phyloP scores from a whole-genome alignment of 2,329 filamentous ascomycete genomes.

The Ceratocystis cubensis region DNA sequence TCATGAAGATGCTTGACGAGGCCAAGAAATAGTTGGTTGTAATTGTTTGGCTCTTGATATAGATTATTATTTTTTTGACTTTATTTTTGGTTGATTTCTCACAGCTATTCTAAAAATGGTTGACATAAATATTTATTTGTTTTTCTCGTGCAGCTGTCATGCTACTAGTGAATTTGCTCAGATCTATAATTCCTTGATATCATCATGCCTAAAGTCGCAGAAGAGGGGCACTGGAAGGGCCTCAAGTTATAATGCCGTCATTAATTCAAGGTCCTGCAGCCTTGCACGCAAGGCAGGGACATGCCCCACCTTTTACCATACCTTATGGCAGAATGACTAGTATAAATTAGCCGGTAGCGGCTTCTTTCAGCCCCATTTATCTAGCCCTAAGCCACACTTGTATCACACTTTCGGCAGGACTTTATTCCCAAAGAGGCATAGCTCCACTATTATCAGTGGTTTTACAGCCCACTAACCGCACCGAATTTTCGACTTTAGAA shows the following conservation, averaged over 20 bases:
- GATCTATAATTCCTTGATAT: background rate
- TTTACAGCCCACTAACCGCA: slow-evolving; percentile 15
- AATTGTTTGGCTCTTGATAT: background rate
- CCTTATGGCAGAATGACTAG: no score
- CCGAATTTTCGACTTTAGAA: slow-evolving; percentile 12
- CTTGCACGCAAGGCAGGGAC: background rate
- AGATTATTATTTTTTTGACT: background rate
- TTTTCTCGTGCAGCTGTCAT: background rate
- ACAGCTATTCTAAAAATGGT: background rate
- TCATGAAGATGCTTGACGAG: slow-evolving; percentile 52
- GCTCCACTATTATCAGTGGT: slow-evolving; percentile 5
- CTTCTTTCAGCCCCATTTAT: slow-evolving; percentile 8
- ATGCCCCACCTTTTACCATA: slow-evolving; percentile 5
- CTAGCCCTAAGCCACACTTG: slow-evolving; percentile 20
- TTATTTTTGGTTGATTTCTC: background rate
- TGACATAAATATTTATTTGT: background rate
- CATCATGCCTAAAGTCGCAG: no score
- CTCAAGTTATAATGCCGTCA: background rate
- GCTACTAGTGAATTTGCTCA: background rate
- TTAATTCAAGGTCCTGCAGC: background rate
- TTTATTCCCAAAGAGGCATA: slow-evolving; percentile 4
- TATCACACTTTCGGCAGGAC: slow-evolving; percentile 11
- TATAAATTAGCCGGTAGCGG: background rate
- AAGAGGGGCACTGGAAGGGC: slow-evolving; percentile 15
- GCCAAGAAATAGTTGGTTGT: slow-evolving; percentile 24